Evolutionary conservation across 352 stramenopile species (phyloP).

Genomic region (Phytophthora podocarpi): DNA sequence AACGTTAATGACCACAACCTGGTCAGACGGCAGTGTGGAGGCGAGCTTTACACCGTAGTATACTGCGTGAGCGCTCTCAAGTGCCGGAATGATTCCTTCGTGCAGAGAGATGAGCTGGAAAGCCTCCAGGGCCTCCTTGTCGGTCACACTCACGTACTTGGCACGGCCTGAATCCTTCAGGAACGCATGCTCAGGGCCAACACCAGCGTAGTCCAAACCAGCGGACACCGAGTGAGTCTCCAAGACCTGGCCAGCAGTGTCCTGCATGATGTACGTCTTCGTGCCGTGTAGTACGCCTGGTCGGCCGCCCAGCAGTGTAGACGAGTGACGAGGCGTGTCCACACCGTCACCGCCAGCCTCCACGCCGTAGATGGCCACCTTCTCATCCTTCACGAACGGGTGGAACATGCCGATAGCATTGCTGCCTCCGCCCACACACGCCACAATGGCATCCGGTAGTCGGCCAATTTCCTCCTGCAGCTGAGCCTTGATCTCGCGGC

Average conservation of each 20-base stretch:
- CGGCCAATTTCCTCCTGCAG: slow-evolving; percentile 95
- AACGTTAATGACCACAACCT: slow-evolving; percentile 97
- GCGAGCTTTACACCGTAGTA: slow-evolving; percentile 95
- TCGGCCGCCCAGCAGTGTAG: slow-evolving; percentile 93
- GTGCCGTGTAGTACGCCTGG: slow-evolving; percentile 97
- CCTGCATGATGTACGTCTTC: slow-evolving; percentile 98
- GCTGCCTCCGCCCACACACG: slow-evolving; percentile 97
- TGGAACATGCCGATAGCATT: slow-evolving; percentile 99
- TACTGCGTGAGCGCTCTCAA: slow-evolving; percentile 97
- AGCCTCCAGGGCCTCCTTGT: slow-evolving; percentile 96
- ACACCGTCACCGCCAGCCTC: slow-evolving; percentile 96
- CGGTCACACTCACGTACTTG: slow-evolving; percentile 96
- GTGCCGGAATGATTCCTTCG: slow-evolving; percentile 98
- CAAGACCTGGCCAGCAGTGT: slow-evolving; percentile 93
- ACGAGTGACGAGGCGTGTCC: slow-evolving; percentile 91
- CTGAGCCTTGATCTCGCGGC: slow-evolving; percentile 93
- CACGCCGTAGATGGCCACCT: slow-evolving; percentile 95
- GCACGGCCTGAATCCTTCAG: slow-evolving; percentile 96
- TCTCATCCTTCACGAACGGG: slow-evolving; percentile 94
- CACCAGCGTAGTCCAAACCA: slow-evolving; percentile 97
- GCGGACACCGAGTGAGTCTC: slow-evolving; percentile 96
- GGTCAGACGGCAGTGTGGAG: slow-evolving; percentile 84
- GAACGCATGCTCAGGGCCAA: slow-evolving; percentile 97
- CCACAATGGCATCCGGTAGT: slow-evolving; percentile 96
- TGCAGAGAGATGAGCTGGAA: slow-evolving; percentile 96